A percentile compares a stretch with the other conserved stretches of the same genome.
Evolutionary conservation across 2,329 filamentous ascomycete genomes (phyloP).

Genomic region (Talaromyces pinophilus): DNA sequence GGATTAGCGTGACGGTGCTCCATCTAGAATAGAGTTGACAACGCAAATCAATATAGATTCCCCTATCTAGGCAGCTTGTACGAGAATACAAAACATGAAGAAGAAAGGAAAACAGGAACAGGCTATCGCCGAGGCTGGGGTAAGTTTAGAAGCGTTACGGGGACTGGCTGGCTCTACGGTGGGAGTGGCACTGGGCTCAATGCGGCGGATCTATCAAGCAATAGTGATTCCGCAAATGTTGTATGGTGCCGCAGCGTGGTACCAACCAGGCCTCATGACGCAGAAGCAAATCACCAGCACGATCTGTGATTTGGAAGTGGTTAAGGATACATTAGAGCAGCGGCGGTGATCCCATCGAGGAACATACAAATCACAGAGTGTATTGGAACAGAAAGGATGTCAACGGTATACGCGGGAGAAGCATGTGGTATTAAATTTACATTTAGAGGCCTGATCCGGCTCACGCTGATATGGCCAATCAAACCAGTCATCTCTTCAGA

Average conservation of each 20-base stretch:
- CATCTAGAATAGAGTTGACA: slow-evolving; percentile 3
- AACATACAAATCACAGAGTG: not conserved
- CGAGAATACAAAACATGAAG: slow-evolving; percentile 2
- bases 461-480: too few relatives aligned
- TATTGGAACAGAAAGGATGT: not conserved
- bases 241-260: not conserved
- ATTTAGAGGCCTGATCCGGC: not conserved
- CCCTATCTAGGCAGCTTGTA: not conserved
- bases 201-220: not conserved
- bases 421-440: not conserved
- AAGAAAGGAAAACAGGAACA: not conserved
- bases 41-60: slow-evolving; percentile 3
- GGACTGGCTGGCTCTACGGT: slow-evolving; percentile 2
- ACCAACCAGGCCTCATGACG: not conserved
- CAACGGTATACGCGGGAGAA: not conserved
- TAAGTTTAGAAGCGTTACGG: not conserved
- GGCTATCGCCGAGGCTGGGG: not conserved
- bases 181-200: not conserved
- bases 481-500: not conserved
- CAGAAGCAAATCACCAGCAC: not conserved
- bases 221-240: not conserved
- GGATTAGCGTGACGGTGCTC: too few relatives aligned
- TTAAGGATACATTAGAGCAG: not conserved
- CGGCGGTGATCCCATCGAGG: not conserved
- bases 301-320: not conserved